Conservation (phyloP, 2,329 filamentous ascomycete species). For the Penicillium brevicompactum region DNA sequence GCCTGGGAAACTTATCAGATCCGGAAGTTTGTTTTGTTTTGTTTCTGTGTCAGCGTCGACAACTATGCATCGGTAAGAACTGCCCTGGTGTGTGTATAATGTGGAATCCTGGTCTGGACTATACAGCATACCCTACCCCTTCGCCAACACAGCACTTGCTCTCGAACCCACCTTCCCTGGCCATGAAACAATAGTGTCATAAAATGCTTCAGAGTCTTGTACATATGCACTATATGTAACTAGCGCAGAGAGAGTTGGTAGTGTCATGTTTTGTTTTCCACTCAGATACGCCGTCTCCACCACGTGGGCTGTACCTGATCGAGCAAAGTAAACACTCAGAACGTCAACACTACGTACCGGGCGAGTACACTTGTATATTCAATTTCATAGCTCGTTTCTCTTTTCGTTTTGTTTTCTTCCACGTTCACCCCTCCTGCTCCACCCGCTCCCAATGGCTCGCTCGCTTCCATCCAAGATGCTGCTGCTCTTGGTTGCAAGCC, state of each 20-base stretch:
- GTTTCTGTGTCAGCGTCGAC: no score
- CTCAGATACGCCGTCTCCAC: neutral
- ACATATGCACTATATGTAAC: no score
- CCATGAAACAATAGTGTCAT: no score
- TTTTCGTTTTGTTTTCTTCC: neutral
- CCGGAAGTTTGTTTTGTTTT: neutral
- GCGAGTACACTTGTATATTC: no score
- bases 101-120: no score
- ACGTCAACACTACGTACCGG: neutral
- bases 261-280: neutral
- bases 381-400: neutral
- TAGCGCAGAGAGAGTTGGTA: neutral
- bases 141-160: no score
- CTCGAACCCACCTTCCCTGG: no score
- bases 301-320: conserved; percentile 3
- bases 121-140: no score
- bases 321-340: neutral
- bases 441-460: neutral
- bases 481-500: neutral
- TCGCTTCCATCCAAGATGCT: conserved; percentile 7
- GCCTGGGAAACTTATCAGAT: neutral
- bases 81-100: no score
- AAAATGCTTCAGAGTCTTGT: no score
- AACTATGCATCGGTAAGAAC: no score
- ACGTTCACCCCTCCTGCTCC: neutral